Conservation (phyloP, 108 stramenopile genomes). For the Nannochloropsis salina region DNA sequence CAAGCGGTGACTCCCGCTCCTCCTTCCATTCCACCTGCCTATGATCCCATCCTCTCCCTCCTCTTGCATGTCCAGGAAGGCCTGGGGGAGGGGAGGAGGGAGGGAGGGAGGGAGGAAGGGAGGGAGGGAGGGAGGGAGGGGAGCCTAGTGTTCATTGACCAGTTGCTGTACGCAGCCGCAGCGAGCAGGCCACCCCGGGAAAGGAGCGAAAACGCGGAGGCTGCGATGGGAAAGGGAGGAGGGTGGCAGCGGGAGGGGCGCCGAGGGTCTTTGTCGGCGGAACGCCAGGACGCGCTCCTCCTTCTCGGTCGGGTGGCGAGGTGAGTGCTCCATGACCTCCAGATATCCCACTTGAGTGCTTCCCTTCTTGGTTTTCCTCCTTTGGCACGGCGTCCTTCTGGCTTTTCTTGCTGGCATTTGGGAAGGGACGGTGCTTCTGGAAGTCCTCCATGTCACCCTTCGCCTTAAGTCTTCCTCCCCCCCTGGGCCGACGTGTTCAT, state of each 20-base stretch:
- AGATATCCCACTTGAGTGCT: not conserved
- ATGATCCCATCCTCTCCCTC: not conserved
- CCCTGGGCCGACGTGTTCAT: not conserved
- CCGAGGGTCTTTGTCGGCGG: not conserved
- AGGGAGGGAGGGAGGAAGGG: not conserved
- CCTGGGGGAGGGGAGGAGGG: not conserved
- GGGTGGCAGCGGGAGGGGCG: too few species aligned
- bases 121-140: not conserved
- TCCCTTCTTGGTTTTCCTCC: not conserved
- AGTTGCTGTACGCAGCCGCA: not conserved
- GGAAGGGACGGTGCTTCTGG: too few species aligned
- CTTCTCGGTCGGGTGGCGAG: not conserved
- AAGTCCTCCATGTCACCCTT: too few species aligned
- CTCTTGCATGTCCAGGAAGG: not conserved
- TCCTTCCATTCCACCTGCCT: not conserved
- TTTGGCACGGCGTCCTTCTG: not conserved
- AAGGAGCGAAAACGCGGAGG: too few species aligned
- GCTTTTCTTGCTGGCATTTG: too few species aligned
- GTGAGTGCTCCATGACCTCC: not conserved
- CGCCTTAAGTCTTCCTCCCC: not conserved
- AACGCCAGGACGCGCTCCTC: not conserved
- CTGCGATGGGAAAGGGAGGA: too few species aligned
- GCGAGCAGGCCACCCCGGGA: not conserved
- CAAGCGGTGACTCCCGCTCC: not conserved
- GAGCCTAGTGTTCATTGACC: not conserved